phyloP scores from a whole-genome alignment of 768 basidiomycete genomes.

The Neoboletus brunneissimus region DNA sequence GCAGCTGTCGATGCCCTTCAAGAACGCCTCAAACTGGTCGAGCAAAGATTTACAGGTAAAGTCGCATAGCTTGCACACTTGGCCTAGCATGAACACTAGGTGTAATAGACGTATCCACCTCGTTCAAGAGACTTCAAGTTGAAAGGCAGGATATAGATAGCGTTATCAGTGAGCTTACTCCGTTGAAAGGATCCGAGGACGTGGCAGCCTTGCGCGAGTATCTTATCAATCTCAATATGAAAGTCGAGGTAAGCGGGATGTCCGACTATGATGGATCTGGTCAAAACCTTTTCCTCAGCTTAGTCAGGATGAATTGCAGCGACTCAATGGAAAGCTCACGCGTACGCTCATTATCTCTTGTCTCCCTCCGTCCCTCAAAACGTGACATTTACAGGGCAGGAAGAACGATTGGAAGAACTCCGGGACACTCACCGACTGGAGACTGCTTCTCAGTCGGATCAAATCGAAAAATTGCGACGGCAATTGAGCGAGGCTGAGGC shows the following conservation, averaged over 20 bases:
- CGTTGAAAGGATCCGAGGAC: conserved; percentile 65
- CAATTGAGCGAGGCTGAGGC: conserved; percentile 73
- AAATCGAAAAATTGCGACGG: conserved; percentile 64
- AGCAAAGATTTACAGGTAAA: conserved; percentile 74
- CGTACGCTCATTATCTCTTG: conserved; percentile 45
- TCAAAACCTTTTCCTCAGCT: conserved; percentile 39
- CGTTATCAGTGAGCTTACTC: conserved; percentile 67
- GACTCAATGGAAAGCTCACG: conserved; percentile 67
- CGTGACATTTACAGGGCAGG: conserved; percentile 58
- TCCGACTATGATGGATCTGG: background rate
- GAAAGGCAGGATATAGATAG: conserved; percentile 69
- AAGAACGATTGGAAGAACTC: conserved; percentile 79
- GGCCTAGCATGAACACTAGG: background rate
- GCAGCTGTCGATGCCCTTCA: conserved; percentile 56
- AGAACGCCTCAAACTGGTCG: conserved; percentile 64
- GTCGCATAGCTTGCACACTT: background rate
- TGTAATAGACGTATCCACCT: conserved; percentile 68
- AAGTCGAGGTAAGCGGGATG: conserved; percentile 59
- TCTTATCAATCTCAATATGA: conserved; percentile 61
- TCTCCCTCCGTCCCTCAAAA: background rate
- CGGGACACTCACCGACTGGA: conserved; percentile 82
- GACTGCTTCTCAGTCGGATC: conserved; percentile 70
- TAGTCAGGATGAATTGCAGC: conserved; percentile 74
- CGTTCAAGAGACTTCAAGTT: conserved; percentile 71
- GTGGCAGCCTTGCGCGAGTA: conserved; percentile 68